These are phyloP conservation scores for Trichoderma virens DNA, from an alignment of 495 filamentous ascomycete genomes.

Conservation along the genomic window DNA sequence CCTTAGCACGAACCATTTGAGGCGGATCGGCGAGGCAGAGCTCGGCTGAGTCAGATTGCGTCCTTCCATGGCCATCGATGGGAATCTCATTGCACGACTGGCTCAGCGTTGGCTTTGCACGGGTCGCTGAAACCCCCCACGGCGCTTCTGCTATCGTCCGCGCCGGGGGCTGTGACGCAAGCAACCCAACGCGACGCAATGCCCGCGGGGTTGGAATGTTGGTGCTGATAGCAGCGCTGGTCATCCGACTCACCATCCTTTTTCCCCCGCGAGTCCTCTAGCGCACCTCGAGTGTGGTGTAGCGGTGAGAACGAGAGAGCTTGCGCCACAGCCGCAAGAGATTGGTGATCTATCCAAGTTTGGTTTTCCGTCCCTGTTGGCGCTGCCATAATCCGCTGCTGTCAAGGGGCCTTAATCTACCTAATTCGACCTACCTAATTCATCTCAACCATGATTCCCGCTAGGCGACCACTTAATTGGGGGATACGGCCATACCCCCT, in stretches of 20 bases:
- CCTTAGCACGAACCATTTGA: not conserved
- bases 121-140: not conserved
- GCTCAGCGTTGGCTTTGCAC: not conserved
- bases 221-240: constrained; percentile 4
- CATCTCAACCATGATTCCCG: constrained; percentile 4
- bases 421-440: constrained; percentile 3
- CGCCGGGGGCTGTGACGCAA: not conserved
- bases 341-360: not conserved
- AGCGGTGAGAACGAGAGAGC: not conserved
- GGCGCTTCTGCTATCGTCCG: not conserved
- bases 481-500: not conserved
- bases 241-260: constrained; percentile 1
- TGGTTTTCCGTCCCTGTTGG: not conserved
- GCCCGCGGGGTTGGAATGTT: constrained; percentile 1
- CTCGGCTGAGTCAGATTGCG: not conserved
- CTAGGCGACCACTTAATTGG: constrained; percentile 2
- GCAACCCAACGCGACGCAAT: not conserved
- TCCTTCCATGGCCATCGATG: not conserved
- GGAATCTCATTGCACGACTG: not conserved
- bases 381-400: not conserved
- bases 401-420: not conserved
- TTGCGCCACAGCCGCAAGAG: constrained; percentile 3
- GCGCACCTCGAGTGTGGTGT: not conserved
- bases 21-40: not conserved
- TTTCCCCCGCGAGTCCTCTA: not conserved